Conservation (phyloP, 257 asterid genomes). For the Primulina huaijiensis region DNA sequence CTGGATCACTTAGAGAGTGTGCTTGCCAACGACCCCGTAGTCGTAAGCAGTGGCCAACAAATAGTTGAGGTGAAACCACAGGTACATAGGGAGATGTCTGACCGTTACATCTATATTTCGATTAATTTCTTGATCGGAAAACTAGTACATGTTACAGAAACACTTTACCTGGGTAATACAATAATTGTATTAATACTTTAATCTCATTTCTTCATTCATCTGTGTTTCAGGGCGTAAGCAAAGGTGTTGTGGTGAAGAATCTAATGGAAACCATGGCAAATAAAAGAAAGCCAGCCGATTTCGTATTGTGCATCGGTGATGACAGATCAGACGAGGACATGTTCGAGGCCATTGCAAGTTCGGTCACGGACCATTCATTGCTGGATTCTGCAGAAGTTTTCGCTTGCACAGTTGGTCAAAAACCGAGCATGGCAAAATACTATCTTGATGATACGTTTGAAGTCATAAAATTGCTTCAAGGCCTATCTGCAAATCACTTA, state of each 20-base stretch:
- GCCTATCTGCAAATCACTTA: slow-evolving; percentile 42
- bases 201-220: neutral
- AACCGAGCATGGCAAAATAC: slow-evolving; percentile 86
- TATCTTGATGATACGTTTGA: slow-evolving; percentile 79
- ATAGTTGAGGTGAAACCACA: slow-evolving; percentile 95
- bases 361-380: slow-evolving; percentile 37
- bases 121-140: neutral
- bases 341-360: slow-evolving; percentile 71
- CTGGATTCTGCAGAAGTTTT: slow-evolving; percentile 54
- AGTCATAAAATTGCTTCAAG: slow-evolving; percentile 67
- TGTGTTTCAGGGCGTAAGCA: slow-evolving; percentile 72
- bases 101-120: neutral
- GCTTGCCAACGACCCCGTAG: slow-evolving; percentile 83
- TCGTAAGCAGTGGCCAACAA: slow-evolving; percentile 75
- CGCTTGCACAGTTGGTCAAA: slow-evolving; percentile 88
- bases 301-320: slow-evolving; percentile 83
- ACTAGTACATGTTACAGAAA: neutral
- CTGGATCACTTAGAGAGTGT: slow-evolving; percentile 89
- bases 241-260: slow-evolving; percentile 68
- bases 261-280: slow-evolving; percentile 49
- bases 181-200: too few relatives aligned
- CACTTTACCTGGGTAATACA: too few relatives aligned
- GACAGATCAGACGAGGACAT: slow-evolving; percentile 92
- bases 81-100: slow-evolving; percentile 36
- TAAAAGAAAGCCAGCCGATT: slow-evolving; percentile 55